Evolutionary conservation across 2,329 filamentous ascomycete species (phyloP).

Genomic region (Alternaria viburni): DNA sequence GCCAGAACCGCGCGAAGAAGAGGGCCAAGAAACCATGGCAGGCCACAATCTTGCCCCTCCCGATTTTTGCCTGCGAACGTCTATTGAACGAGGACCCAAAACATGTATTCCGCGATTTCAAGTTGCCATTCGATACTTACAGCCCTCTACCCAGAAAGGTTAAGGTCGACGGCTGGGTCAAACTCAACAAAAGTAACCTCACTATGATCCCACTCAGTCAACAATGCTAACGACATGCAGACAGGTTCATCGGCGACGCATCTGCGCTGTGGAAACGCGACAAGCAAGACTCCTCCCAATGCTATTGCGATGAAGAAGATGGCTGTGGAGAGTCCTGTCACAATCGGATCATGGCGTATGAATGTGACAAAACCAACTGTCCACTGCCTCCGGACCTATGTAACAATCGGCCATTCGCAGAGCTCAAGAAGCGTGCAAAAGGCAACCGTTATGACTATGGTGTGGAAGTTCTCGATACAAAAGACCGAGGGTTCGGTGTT

Average conservation of each 20-base stretch:
- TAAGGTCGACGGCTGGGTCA: conserved; percentile 91
- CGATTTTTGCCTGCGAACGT: conserved; percentile 78
- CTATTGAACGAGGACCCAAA: conserved; percentile 66
- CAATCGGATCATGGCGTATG: conserved; percentile 96
- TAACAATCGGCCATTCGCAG: conserved; percentile 85
- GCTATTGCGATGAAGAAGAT: conserved; percentile 62
- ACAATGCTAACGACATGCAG: conserved; percentile 53
- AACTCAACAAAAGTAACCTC: conserved; percentile 83
- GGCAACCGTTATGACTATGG: conserved; percentile 90
- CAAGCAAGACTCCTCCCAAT: conserved; percentile 74
- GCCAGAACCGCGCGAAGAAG: conserved; percentile 49
- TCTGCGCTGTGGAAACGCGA: conserved; percentile 81
- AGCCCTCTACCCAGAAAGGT: conserved; percentile 85
- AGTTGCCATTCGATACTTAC: conserved; percentile 88
- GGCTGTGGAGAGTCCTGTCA: conserved; percentile 91
- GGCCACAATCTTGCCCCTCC: conserved; percentile 71
- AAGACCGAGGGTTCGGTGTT: conserved; percentile 87
- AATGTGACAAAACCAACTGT: conserved; percentile 92
- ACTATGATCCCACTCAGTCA: conserved; percentile 1
- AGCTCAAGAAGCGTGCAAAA: conserved; percentile 69
- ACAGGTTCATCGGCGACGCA: conserved; percentile 89
- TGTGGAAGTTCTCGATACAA: conserved; percentile 92
- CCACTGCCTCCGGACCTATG: conserved; percentile 75
- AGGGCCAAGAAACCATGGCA: conserved; percentile 47
- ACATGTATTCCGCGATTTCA: conserved; percentile 71